Base-by-base conservation (phyloP, 805 yeast genomes). In the Candida ortonii region DNA sequence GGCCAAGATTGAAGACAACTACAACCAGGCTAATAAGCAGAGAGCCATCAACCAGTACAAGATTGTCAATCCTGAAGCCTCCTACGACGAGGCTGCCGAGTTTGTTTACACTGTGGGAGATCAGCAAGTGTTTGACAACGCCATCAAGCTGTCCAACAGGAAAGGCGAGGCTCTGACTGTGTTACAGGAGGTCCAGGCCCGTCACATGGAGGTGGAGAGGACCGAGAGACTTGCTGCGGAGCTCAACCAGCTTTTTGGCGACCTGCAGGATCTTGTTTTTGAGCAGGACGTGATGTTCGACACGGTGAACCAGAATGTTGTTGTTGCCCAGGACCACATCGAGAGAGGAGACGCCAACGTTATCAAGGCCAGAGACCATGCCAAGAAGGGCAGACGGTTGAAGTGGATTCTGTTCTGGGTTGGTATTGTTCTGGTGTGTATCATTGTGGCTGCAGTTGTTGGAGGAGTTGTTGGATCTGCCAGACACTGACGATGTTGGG, bases 101-200 rank as follows among this genome's bases (percentile, higher is more conserved):
- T 95, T 89, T 31, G 80, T 89, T 39, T 89, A 82, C 49, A 94
- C 87, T 53, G 77, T 76, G 36, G 84, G 83, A 46, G 84, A 87
- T 34, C 88, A 83, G 58, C 97, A 90, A 66, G 85, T 89, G 51
- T 93, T 93, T 66, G 87, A 94, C 40, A 95, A 88, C 64, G 97
- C 97, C 12, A 71, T 87, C 46, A 70, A 82, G 67, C 83, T 83
- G 63, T 80, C 88, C 35, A 84, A 85, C 57, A 80, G 95, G 65
- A 77, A 88, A 57, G 95, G 95, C 50, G 96, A 93, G 65, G 97
- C 97, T 26, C 78, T 93, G 61, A 79, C 96, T 21, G 97, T 94
- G 3, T 73, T 93, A 51, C 85, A 87, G 53, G 97, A 93, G 67
- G 97, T 93, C 38, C 96, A 90, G 67, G 80, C 84, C 33, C 81